Evolutionary conservation across 2,329 filamentous ascomycete species (phyloP), one percentile per base, ranked within the genome.

Genomic region (Mycosphaerella sp.): DNA sequence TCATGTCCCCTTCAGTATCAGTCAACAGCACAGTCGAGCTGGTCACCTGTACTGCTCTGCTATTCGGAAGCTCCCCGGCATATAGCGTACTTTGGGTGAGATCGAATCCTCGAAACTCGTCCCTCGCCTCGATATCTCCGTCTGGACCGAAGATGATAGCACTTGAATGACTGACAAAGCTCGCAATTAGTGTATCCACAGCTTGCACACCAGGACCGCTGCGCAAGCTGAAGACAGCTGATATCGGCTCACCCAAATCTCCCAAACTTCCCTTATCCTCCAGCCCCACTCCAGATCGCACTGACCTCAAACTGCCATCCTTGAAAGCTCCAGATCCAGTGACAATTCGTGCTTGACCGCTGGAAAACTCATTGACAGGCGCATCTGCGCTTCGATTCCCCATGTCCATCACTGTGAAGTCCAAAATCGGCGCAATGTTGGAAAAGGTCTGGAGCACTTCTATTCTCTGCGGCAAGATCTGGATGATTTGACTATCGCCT

Each of bases 321-420:
- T 87, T 84, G 67, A 89, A 93, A 0, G 88, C 90, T 29, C 93
- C 93, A 52, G 91, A 96, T 0, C 90, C 92, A 2, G 92, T 91
- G 9, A 98, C 89, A 57, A 98, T 87, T 39, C 91, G 82, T 44
- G 93, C 91, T 71, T 98, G 92, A 0, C 93, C 93, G 0, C 92
- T 95, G 0, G 91, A 95, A 66, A 95, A 98, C 58, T 93, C 88
- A 64, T 93, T 95, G 2, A 85, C 86, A 14, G 89, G 84, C 7
- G 79, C 82, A 59, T 93, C 86, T 21, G 85, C 85, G 56, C 88
- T 85, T 53, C 89, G 80, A 62, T 89, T 91, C 0, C 91, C 92
- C 78, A 97, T 87, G 66, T 97, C 93, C 89, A 97, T 95, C 12
- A 98, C 83, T 1, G 87, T 85, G 63, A 98, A 96, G 68, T 98